Evolutionary conservation across 2,329 filamentous ascomycete genomes (phyloP), one percentile per base, ranked within the genome.

Genomic region (Monilinia aucupariae): DNA sequence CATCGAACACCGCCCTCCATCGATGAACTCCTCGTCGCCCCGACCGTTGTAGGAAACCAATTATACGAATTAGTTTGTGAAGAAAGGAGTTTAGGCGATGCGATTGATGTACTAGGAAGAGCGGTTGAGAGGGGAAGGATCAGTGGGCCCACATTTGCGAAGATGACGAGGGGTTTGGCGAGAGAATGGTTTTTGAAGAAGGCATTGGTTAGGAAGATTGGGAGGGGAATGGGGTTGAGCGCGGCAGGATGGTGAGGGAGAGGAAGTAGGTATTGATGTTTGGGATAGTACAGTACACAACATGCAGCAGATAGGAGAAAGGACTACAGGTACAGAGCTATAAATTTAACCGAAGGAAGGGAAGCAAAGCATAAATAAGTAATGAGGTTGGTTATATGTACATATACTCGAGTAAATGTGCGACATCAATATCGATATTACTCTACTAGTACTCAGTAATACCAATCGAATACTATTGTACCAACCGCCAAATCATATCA

Each of bases 11-110:
- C 87, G 1, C 92, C 92, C 0, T 85, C 87, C 54, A 88, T 97
- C 55, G 94, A 99, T 74, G 92, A 96, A 65, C 82, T 97, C 41
- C 80, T 99, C 3, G 91, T 97, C n/a, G 91, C 92, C 3, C 92
- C 93, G 0, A 97, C 91, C 0, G 88, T 97, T 1, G 94, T 97
- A 5, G 91, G 90, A 0, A 92, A 93, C 68, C 94, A 99, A 78
- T 78, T 99, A 27, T 99, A 97, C 76, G 86, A 87, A 54, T 80
- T 96, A 2, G 90, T 92, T 34, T 91, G 92, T 1, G 94, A 99
- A 73, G 93, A 97, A 77, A 83, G 88, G 68, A 92, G 90, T 3
- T 83, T 96, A 54, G 89, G 88, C 39, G 93, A 97, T 74, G 89
- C 91, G 3, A 85, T 97, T 66, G 96, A 94, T 72, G 87, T 92